phyloP scores from a whole-genome alignment of 208 protist species.

The Leishmania aethiopica region DNA sequence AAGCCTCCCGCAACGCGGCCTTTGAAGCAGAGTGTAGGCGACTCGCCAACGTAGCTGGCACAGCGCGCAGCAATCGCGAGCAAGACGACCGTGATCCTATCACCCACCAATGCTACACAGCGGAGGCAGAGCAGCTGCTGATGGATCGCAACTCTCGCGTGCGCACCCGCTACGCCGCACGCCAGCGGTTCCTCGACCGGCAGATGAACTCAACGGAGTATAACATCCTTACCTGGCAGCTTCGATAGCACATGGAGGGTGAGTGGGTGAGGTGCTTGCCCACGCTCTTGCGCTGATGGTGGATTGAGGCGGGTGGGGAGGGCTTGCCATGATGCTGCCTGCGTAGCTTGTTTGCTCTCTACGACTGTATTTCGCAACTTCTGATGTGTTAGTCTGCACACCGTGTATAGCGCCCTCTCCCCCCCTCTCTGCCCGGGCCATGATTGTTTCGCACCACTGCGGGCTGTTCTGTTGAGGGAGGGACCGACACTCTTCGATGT shows the following conservation, averaged over 20 bases:
- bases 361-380: background rate
- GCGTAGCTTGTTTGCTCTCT: background rate
- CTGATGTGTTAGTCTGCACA: background rate
- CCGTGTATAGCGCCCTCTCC: background rate
- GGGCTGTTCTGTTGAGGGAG: background rate
- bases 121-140: slow-evolving; percentile 29
- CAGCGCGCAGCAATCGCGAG: slow-evolving; percentile 45
- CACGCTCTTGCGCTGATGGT: background rate
- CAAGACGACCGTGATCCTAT: slow-evolving; percentile 62
- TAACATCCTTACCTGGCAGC: slow-evolving; percentile 67
- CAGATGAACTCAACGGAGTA: slow-evolving; percentile 46
- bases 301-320: background rate
- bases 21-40: slow-evolving; percentile 30
- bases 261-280: background rate
- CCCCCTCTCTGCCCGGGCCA: background rate
- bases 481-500: background rate
- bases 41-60: slow-evolving; percentile 27
- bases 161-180: slow-evolving; percentile 36
- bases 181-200: slow-evolving; percentile 34
- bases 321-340: background rate
- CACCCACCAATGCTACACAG: slow-evolving; percentile 56
- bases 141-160: slow-evolving; percentile 28
- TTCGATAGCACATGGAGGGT: slow-evolving; percentile 3
- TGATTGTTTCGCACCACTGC: background rate
- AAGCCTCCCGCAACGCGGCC: slow-evolving; percentile 35